phyloP scores from a whole-genome alignment of 495 filamentous ascomycete genomes.

The Aspergillus carlsbadensis region DNA sequence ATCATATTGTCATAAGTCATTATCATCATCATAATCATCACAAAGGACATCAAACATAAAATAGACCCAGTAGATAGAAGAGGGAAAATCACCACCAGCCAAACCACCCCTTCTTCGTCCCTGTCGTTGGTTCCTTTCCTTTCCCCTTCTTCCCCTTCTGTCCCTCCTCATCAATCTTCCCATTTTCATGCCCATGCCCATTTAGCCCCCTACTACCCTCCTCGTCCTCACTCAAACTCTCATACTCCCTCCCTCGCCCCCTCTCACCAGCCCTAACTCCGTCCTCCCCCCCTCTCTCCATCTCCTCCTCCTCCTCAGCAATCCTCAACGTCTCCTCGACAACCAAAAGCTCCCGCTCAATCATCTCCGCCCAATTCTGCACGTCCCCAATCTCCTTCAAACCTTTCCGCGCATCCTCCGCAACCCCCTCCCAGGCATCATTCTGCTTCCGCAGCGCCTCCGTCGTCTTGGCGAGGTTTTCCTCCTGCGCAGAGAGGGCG shows the following conservation, averaged over 20 bases:
- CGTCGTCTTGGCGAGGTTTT: slow-evolving; percentile 63
- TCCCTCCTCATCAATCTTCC: slow-evolving; percentile 16
- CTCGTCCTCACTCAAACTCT: slow-evolving; percentile 30
- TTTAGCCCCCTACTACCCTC: slow-evolving; percentile 95
- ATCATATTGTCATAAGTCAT: too few species aligned
- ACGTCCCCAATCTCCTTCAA: slow-evolving; percentile 94
- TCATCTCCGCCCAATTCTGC: slow-evolving; percentile 97
- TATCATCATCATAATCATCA: too few species aligned
- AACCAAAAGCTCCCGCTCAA: slow-evolving; percentile 86
- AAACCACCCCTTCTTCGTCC: slow-evolving; percentile 28
- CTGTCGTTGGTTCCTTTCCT: slow-evolving; percentile 1
- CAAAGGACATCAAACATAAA: too few species aligned
- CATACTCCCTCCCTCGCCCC: slow-evolving; percentile 3
- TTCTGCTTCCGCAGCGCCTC: slow-evolving; percentile 68
- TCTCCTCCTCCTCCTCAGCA: slow-evolving; percentile 42
- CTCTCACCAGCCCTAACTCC: slow-evolving; percentile 5
- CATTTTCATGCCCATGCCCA: slow-evolving; percentile 63
- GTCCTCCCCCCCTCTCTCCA: neutral
- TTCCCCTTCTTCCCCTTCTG: neutral
- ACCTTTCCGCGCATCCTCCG: slow-evolving; percentile 63
- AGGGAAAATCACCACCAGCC: slow-evolving; percentile 30
- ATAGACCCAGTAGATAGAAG: neutral
- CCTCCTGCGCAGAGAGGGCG: slow-evolving; percentile 70
- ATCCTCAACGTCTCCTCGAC: slow-evolving; percentile 82
- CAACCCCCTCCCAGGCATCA: slow-evolving; percentile 65